phyloP scores from a whole-genome alignment of 169 alveolate species.

The Neospora caninum region DNA sequence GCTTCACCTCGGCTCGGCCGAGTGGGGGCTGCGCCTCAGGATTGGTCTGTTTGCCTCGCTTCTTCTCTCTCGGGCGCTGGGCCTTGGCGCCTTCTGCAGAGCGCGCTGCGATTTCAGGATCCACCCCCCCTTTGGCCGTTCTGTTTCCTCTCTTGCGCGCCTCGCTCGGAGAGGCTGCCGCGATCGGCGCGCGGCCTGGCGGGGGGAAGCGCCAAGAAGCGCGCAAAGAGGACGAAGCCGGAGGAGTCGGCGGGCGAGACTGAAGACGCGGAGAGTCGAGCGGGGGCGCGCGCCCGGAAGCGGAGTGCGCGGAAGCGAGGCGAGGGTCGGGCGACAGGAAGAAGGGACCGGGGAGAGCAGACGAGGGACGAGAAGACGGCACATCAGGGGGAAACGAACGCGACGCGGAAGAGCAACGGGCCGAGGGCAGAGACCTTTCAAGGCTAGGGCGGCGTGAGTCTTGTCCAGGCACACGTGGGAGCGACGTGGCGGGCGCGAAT shows the following conservation, averaged over 20 bases:
- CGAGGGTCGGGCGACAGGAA: neutral
- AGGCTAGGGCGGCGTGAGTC: neutral
- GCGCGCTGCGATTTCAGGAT: too few relatives aligned
- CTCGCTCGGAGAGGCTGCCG: neutral
- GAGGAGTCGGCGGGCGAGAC: neutral
- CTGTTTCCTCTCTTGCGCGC: neutral
- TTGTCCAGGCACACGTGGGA: neutral
- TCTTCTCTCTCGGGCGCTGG: too few relatives aligned
- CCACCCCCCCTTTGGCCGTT: too few relatives aligned
- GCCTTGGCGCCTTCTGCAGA: too few relatives aligned
- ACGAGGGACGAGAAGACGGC: neutral
- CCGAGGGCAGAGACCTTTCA: too few relatives aligned
- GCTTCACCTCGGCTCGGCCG: too few relatives aligned
- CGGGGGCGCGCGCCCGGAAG: neutral
- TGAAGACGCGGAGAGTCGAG: neutral
- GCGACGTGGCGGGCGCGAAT: neutral
- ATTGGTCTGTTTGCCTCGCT: too few relatives aligned
- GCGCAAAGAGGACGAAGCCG: neutral
- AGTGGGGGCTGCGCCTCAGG: too few relatives aligned
- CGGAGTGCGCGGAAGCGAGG: neutral
- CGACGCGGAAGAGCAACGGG: neutral
- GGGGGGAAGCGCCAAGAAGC: too few relatives aligned
- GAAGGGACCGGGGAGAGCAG: neutral
- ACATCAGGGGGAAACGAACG: neutral
- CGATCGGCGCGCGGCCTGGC: neutral